Conservation (phyloP, 495 filamentous ascomycete species). For the Pyronema domesticum region DNA sequence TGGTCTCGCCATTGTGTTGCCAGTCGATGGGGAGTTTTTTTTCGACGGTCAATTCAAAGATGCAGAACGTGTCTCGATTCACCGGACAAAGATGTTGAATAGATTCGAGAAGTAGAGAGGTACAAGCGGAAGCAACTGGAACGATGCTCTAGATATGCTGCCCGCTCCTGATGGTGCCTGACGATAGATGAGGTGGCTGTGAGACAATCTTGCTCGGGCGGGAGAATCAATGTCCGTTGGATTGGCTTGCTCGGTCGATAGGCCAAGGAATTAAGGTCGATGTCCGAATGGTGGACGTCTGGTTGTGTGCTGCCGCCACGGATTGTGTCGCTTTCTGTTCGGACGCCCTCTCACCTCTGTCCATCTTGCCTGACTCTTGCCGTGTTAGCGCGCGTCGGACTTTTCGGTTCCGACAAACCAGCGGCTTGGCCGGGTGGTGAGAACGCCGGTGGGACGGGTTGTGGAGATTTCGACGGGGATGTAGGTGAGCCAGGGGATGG, state of each 20-base stretch:
- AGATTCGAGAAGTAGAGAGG: not conserved
- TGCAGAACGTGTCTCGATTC: not conserved
- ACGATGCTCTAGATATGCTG: no score
- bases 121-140: no score
- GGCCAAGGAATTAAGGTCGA: not conserved
- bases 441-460: no score
- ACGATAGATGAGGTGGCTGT: no score
- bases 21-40: not conserved
- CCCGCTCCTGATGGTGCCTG: no score
- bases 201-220: not conserved
- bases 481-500: no score
- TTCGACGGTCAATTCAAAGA: not conserved
- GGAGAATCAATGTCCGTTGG: not conserved
- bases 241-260: not conserved
- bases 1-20: conserved; percentile 4
- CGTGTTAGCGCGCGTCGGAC: not conserved
- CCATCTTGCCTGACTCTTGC: no score
- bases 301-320: not conserved
- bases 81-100: not conserved
- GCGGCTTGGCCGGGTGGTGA: no score
- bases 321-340: not conserved
- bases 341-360: not conserved
- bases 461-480: no score
- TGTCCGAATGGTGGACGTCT: not conserved
- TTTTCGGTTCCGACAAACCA: not conserved